Evolutionary conservation across 768 basidiomycete species (phyloP).

Genomic region (Trametes cinnabarina): DNA sequence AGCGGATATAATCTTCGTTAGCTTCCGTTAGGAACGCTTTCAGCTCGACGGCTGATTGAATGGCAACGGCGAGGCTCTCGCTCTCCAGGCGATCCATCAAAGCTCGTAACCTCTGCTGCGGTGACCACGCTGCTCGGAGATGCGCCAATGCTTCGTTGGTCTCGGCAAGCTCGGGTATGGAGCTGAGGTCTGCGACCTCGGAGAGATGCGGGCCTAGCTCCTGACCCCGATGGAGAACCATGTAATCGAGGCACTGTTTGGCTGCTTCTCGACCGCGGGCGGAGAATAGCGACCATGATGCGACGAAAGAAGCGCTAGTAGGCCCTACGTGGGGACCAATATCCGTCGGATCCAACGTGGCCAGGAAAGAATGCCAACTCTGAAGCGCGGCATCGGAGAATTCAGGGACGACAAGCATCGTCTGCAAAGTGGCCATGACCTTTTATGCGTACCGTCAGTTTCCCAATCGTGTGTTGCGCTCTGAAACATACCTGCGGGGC

Average conservation of each 20-base stretch:
- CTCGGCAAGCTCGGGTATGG: slow-evolving; percentile 61
- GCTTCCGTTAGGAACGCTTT: slow-evolving; percentile 56
- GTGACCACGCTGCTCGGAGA: slow-evolving; percentile 49
- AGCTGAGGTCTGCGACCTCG: slow-evolving; percentile 77
- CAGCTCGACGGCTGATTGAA: slow-evolving; percentile 74
- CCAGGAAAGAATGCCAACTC: slow-evolving; percentile 79
- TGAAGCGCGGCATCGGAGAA: slow-evolving; percentile 76
- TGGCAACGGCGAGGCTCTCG: slow-evolving; percentile 77
- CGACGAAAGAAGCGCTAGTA: slow-evolving; percentile 81
- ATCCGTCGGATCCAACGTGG: slow-evolving; percentile 62
- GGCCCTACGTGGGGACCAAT: slow-evolving; percentile 82
- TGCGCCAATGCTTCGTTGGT: slow-evolving; percentile 42
- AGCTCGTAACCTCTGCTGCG: slow-evolving; percentile 54
- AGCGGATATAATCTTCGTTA: slow-evolving; percentile 51
- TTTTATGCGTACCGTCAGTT: slow-evolving; percentile 33
- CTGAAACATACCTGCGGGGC: slow-evolving; percentile 72
- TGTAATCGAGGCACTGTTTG: slow-evolving; percentile 58
- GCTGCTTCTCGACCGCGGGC: slow-evolving; percentile 51
- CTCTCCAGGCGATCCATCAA: slow-evolving; percentile 73
- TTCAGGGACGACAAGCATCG: slow-evolving; percentile 71
- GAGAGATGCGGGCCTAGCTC: slow-evolving; percentile 56
- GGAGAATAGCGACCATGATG: slow-evolving; percentile 70
- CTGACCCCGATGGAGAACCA: slow-evolving; percentile 63
- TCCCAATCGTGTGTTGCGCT: background rate
- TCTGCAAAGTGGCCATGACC: slow-evolving; percentile 97